phyloP scores from a whole-genome alignment of 2,329 filamentous ascomycete species.

The Trichophyton mentagrophytes region DNA sequence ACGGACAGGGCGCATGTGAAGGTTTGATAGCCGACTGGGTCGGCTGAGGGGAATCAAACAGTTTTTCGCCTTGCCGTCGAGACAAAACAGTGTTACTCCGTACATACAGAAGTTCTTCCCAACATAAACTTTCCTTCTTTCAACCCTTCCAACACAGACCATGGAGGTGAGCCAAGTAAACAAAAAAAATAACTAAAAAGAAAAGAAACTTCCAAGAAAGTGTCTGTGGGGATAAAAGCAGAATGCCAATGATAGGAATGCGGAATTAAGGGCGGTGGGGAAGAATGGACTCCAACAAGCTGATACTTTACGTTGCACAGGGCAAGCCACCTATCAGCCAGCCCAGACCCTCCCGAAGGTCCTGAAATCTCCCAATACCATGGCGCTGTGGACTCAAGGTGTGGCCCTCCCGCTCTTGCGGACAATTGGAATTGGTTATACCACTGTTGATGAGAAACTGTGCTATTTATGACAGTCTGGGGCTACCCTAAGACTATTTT shows the following conservation, averaged over 20 bases:
- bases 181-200: background rate
- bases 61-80: background rate
- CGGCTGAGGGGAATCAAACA: background rate
- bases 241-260: background rate
- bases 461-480: background rate
- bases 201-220: too few relatives aligned
- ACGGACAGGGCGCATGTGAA: background rate
- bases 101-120: background rate
- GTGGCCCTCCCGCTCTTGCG: background rate
- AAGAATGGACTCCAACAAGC: background rate
- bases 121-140: background rate
- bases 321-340: background rate
- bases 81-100: background rate
- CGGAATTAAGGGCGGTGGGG: background rate
- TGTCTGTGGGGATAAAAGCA: background rate
- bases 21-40: background rate
- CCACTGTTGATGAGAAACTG: background rate
- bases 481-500: background rate
- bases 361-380: slow-evolving; percentile 2
- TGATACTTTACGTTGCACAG: background rate
- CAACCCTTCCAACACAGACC: background rate
- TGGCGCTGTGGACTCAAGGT: background rate
- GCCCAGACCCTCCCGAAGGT: background rate
- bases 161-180: background rate
- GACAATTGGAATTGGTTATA: background rate